Evolutionary conservation across 345 rosid genomes (phyloP).

Genomic region (Gossypium sturtianum): DNA sequence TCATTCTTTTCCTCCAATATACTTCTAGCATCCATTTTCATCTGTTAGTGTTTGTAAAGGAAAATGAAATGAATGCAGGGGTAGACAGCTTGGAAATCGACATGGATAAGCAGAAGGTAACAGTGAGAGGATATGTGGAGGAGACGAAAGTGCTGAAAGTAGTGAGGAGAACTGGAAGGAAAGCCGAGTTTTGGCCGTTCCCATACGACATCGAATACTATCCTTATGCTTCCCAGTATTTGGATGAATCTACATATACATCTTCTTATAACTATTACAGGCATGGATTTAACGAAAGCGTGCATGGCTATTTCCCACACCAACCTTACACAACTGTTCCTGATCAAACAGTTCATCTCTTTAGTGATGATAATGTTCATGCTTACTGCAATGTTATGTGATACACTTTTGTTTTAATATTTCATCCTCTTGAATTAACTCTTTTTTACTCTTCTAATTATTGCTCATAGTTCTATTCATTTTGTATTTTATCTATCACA

Average conservation of each 20-base stretch:
- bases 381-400: slow-evolving; percentile 50
- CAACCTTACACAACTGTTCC: slow-evolving; percentile 45
- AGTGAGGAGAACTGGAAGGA: slow-evolving; percentile 76
- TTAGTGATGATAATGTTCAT: slow-evolving; percentile 82
- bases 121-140: slow-evolving; percentile 66
- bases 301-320: slow-evolving; percentile 55
- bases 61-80: slow-evolving; percentile 31
- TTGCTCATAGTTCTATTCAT: not conserved
- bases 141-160: slow-evolving; percentile 53
- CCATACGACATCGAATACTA: slow-evolving; percentile 71
- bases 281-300: slow-evolving; percentile 48
- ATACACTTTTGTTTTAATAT: not conserved
- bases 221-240: slow-evolving; percentile 42
- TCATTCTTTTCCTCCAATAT: not conserved
- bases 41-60: no score
- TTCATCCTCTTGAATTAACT: not conserved
- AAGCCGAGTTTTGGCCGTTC: slow-evolving; percentile 76
- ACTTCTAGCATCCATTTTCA: not conserved
- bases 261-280: slow-evolving; percentile 50
- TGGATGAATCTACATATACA: slow-evolving; percentile 43
- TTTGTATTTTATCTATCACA: no score
- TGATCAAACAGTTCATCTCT: slow-evolving; percentile 63
- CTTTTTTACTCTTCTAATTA: not conserved
- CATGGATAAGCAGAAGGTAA: slow-evolving; percentile 74
- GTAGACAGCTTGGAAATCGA: slow-evolving; percentile 69